phyloP scores from a whole-genome alignment of 106 monocot species.

The Phalaenopsis aphrodite region DNA sequence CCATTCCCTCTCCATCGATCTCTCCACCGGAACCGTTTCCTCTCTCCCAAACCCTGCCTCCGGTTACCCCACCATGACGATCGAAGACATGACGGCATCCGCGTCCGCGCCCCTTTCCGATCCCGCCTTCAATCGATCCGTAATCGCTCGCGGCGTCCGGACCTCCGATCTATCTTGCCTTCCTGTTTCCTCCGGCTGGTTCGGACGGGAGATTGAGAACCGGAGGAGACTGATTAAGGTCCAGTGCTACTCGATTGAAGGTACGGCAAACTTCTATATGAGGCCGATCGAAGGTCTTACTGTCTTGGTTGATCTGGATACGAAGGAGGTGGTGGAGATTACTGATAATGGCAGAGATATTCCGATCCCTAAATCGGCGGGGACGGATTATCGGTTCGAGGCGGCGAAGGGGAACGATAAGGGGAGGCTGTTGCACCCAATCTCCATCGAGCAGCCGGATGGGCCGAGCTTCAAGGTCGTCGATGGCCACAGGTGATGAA shows the following conservation, averaged over 20 bases:
- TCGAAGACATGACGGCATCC: constrained; percentile 61
- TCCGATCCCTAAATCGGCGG: constrained; percentile 56
- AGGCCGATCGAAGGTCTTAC: constrained; percentile 94
- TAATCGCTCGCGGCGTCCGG: constrained; percentile 50
- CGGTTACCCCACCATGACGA: constrained; percentile 72
- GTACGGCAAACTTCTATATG: constrained; percentile 99
- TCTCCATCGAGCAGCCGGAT: constrained; percentile 78
- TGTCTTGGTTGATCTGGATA: constrained; percentile 82
- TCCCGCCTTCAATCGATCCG: constrained; percentile 45
- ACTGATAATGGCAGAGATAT: constrained; percentile 39
- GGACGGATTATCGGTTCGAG: constrained; percentile 68
- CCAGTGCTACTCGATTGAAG: constrained; percentile 81
- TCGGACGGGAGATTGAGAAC: constrained; percentile 36
- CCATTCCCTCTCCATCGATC: constrained; percentile 36
- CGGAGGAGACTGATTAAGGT: constrained; percentile 54
- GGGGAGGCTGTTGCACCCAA: constrained; percentile 25
- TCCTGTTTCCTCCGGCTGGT: constrained; percentile 47
- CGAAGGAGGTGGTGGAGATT: constrained; percentile 47
- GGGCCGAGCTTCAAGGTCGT: constrained; percentile 69
- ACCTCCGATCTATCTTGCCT: constrained; percentile 81
- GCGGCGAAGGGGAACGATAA: background rate
- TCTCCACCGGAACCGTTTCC: constrained; percentile 21
- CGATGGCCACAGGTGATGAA: constrained; percentile 6
- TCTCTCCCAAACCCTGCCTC: constrained; percentile 19
- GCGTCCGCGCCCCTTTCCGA: constrained; percentile 49